phyloP scores from a whole-genome alignment of 2,329 filamentous ascomycete species.

The Cladosporium sp. region DNA sequence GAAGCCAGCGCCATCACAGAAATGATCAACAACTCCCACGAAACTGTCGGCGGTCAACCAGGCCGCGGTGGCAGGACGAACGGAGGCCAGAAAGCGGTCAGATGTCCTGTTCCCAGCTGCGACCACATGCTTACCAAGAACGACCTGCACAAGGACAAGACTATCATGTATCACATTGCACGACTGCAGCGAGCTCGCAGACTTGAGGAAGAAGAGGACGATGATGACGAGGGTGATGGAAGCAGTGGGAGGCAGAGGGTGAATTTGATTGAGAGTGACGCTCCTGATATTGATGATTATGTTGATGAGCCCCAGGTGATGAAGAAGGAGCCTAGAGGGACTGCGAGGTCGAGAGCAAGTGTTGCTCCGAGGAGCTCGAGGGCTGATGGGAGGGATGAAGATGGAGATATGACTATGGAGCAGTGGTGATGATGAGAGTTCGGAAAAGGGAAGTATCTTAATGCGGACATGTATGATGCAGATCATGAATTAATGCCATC shows the following conservation, averaged over 20 bases:
- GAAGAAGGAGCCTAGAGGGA: conserved; percentile 15
- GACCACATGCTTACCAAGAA: conserved; percentile 47
- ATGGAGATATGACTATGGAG: conserved; percentile 12
- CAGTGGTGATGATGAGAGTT: conserved; percentile 1
- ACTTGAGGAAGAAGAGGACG: conserved; percentile 44
- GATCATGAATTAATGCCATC: too few species aligned
- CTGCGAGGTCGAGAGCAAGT: conserved; percentile 1
- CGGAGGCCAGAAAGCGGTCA: conserved; percentile 33
- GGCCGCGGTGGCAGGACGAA: conserved; percentile 18
- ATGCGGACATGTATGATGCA: not conserved
- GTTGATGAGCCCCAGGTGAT: conserved; percentile 9
- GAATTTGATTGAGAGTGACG: conserved; percentile 28
- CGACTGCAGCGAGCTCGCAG: conserved; percentile 47
- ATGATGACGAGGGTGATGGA: conserved; percentile 30
- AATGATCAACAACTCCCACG: conserved; percentile 37
- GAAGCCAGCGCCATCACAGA: conserved; percentile 61
- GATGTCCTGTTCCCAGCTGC: conserved; percentile 66
- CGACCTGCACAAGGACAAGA: conserved; percentile 55
- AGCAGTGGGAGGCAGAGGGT: conserved; percentile 22
- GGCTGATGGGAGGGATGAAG: conserved; percentile 11
- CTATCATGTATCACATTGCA: conserved; percentile 56
- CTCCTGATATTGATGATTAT: conserved; percentile 22
- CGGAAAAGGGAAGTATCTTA: too few species aligned
- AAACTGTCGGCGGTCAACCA: conserved; percentile 17
- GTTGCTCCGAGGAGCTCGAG: conserved; percentile 6